A percentile compares a stretch with the other conserved stretches of the same genome.
Evolutionary conservation across 1,284 basidiomycete genomes (phyloP).

Genomic region (Cryptococcus floricola): DNA sequence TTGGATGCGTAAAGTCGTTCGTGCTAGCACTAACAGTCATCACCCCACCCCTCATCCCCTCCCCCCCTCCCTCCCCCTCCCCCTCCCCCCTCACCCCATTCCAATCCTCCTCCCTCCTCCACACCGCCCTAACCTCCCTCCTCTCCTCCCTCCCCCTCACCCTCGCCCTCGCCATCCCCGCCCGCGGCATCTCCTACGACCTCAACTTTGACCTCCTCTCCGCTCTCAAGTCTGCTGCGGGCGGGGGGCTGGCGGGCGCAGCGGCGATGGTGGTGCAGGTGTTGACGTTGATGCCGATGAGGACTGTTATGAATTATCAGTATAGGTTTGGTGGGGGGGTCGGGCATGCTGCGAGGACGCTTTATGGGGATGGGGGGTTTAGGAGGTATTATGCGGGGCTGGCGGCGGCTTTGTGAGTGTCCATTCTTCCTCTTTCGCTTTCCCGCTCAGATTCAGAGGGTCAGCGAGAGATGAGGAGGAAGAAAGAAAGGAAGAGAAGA

Average conservation of each 20-base stretch:
- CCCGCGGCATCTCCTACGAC: slow-evolving; percentile 38
- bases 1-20: slow-evolving; percentile 27
- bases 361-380: slow-evolving; percentile 74
- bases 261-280: slow-evolving; percentile 85
- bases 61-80: slow-evolving; percentile 27
- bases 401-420: slow-evolving; percentile 64
- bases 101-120: slow-evolving; percentile 35
- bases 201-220: slow-evolving; percentile 68
- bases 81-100: slow-evolving; percentile 24
- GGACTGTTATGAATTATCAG: slow-evolving; percentile 87
- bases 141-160: slow-evolving; percentile 36
- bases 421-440: slow-evolving; percentile 35
- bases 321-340: slow-evolving; percentile 67
- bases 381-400: slow-evolving; percentile 78
- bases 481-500: too few relatives aligned
- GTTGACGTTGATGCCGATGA: slow-evolving; percentile 65
- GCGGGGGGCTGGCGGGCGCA: slow-evolving; percentile 80
- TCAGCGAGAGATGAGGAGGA: too few relatives aligned
- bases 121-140: slow-evolving; percentile 25
- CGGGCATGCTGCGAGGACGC: slow-evolving; percentile 61
- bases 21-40: slow-evolving; percentile 32
- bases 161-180: slow-evolving; percentile 31
- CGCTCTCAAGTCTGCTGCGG: slow-evolving; percentile 71
- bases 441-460: slow-evolving; percentile 36
- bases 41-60: slow-evolving; percentile 33